Evolutionary conservation across 192 early-diverging fungal genomes (phyloP).

Genomic region (Chytriomyces sp.): DNA sequence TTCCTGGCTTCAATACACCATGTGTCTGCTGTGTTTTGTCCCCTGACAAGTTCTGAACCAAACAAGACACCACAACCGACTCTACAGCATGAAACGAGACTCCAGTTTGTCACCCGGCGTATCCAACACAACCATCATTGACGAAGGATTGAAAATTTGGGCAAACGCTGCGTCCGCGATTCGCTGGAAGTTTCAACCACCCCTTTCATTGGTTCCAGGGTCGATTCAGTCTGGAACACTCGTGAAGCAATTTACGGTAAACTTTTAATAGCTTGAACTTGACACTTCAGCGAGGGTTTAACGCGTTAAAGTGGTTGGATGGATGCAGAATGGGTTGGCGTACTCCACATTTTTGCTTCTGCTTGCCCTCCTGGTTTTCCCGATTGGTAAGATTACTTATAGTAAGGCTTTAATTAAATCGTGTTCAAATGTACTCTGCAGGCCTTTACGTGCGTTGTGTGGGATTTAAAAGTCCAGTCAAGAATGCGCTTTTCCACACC

Average conservation of each 20-base stretch:
- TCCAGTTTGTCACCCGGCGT: not conserved
- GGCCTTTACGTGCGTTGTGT: not conserved
- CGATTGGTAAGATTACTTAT: not conserved
- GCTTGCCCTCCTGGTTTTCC: conserved; percentile 2
- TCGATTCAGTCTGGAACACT: not conserved
- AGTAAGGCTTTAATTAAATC: not conserved
- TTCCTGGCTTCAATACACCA: not conserved
- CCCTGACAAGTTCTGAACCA: not conserved
- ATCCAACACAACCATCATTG: not conserved
- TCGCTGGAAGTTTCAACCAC: conserved; percentile 13
- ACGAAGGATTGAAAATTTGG: conserved; percentile 4
- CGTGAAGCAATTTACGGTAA: conserved; percentile 24
- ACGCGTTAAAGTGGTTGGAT: not conserved
- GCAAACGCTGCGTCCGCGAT: not conserved
- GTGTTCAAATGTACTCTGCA: not conserved
- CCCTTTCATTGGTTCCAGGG: not conserved
- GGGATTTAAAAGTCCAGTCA: not conserved
- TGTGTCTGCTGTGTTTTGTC: not conserved
- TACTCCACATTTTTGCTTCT: conserved; percentile 6
- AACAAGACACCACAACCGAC: not conserved
- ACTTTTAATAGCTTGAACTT: not conserved
- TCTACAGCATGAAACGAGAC: not conserved
- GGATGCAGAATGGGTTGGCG: not conserved
- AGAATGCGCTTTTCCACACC: not conserved
- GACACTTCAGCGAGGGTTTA: not conserved